Base-by-base conservation (phyloP, 768 basidiomycete species). In the Lactifluus echinatus region DNA sequence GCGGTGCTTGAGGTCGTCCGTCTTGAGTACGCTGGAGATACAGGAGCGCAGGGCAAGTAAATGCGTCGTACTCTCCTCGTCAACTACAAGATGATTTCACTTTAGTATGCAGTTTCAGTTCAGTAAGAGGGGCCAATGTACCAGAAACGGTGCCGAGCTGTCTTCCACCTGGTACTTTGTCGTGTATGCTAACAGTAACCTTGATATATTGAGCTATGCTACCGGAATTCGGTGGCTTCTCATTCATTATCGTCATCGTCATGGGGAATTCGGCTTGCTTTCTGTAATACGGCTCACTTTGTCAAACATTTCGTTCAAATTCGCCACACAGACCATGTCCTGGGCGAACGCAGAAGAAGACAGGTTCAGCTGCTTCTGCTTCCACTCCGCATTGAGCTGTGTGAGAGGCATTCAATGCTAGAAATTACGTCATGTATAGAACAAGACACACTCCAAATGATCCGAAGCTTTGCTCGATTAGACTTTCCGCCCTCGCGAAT, bases 41-140 rank as follows among this genome's bases (percentile, higher is more conserved):
- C 28, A 31, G 53, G 53, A 59, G 4, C 58, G 53, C 42, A 59
- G 33, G 12, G 53, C 58, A 4, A n/a, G 34, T 17, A 59, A 40
- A 34, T 53, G 58, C 28, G 19, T 59, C 28, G 47, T 26, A 8
- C 1, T 1, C 26, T 50, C 58, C 10, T 31, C 53, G 34, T 43
- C 53, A 26, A 54, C 58, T 59, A 34, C 15, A n/a, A n/a, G n/a
- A n/a, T n/a, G 14, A 29, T 53, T 10, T 5, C 28, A 44, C 24
- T 10, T 55, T 11, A 53, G 19, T 15, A n/a, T 6, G 4, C 23
- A 15, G 8, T n/a, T 45, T 45, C 14, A n/a, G 12, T 45, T 3
- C 14, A 33, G 23, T n/a, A n/a, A 33, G 28, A 21, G 29, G 12
- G 8, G 21, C 17, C 19, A 17, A 26, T 52, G 23, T 48, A 58